Evolutionary conservation across 306 rosid genomes (phyloP).

Genomic region (Ormosia emarginata): DNA sequence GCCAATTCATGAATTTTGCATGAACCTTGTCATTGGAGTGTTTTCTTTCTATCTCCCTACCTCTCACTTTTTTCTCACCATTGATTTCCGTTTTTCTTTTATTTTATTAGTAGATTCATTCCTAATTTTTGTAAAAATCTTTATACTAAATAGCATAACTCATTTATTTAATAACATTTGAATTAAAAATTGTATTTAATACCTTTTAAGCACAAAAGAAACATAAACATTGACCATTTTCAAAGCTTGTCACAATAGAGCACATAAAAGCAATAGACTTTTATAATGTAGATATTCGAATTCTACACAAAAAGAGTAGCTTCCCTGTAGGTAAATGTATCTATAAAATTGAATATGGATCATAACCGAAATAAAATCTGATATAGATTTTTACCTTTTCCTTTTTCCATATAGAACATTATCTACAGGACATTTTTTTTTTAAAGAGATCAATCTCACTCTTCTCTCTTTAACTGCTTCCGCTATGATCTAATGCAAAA

Average conservation of each 20-base stretch:
- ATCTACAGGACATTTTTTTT: constrained; percentile 26
- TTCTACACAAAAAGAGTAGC: constrained; percentile 8
- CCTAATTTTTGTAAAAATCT: no score
- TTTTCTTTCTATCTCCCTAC: no score
- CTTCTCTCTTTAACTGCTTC: constrained; percentile 39
- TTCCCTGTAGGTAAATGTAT: constrained; percentile 1
- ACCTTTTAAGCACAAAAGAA: not conserved
- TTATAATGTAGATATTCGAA: not conserved
- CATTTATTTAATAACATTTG: not conserved
- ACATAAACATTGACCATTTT: not conserved
- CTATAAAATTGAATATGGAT: constrained; percentile 30
- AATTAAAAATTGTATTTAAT: not conserved
- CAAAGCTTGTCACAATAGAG: not conserved
- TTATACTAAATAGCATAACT: no score
- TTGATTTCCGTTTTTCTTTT: no score
- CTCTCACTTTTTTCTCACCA: no score
- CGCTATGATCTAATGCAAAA: constrained; percentile 69
- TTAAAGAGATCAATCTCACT: constrained; percentile 45
- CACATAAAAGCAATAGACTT: constrained; percentile 7
- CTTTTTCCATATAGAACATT: constrained; percentile 28
- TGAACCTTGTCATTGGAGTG: no score
- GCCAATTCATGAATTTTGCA: no score
- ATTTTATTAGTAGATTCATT: no score
- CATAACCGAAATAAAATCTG: constrained; percentile 34
- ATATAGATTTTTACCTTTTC: constrained; percentile 32